phyloP scores from a whole-genome alignment of 805 yeast genomes.

The Candida andamanensis region DNA sequence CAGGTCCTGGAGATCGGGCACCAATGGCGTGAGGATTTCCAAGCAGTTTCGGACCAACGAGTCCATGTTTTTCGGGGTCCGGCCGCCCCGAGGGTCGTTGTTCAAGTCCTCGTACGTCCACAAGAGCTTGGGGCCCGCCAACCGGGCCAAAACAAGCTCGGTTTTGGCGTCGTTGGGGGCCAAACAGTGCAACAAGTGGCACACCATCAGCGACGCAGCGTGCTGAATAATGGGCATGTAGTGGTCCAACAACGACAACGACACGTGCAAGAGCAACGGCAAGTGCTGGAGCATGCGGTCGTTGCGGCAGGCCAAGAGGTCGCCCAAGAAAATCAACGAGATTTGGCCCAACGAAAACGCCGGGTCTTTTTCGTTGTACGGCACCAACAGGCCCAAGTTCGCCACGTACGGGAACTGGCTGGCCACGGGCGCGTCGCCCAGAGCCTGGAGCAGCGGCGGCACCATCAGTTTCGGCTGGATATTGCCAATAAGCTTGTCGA shows the following conservation, averaged over 20 bases:
- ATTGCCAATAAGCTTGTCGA: conserved; percentile 62
- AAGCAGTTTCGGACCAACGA: conserved; percentile 58
- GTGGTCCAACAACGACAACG: conserved; percentile 81
- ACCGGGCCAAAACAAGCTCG: conserved; percentile 49
- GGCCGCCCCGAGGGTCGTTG: conserved; percentile 67
- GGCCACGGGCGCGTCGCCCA: conserved; percentile 2
- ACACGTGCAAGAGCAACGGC: conserved; percentile 72
- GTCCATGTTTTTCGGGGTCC: conserved; percentile 87
- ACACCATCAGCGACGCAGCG: conserved; percentile 72
- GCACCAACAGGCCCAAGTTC: conserved; percentile 54
- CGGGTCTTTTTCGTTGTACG: conserved; percentile 56
- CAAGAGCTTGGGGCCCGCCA: conserved; percentile 43
- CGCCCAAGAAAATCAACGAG: conserved; percentile 80
- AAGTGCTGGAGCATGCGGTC: conserved; percentile 57
- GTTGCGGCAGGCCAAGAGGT: conserved; percentile 62
- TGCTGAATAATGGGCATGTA: conserved; percentile 79
- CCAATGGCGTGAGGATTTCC: conserved; percentile 45
- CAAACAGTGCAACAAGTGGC: conserved; percentile 64
- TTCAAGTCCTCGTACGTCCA: conserved; percentile 89
- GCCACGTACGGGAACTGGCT: conserved; percentile 67
- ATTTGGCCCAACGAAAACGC: conserved; percentile 85
- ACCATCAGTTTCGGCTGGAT: conserved; percentile 85
- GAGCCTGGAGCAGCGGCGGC: conserved; percentile 47
- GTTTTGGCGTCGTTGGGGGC: conserved; percentile 52
- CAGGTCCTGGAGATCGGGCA: conserved; percentile 58